These are phyloP conservation scores for Amphichorda felina DNA, from an alignment of 2,329 filamentous ascomycete genomes.

Conservation along the genomic window DNA sequence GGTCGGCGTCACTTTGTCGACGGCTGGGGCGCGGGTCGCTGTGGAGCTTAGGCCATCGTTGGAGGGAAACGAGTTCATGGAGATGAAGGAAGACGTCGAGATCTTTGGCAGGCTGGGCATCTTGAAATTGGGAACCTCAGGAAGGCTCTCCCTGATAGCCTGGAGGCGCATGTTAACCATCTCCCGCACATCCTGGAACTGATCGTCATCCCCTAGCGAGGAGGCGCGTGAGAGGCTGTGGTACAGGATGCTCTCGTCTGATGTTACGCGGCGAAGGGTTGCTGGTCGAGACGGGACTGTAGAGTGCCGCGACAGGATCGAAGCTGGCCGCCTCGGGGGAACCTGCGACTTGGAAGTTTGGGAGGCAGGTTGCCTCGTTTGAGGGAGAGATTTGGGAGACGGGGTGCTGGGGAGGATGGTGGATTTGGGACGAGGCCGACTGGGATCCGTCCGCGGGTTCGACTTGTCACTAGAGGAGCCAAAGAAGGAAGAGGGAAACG, in stretches of 20 bases:
- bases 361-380: not conserved
- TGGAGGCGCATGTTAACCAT: slow-evolving; percentile 85
- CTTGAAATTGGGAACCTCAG: slow-evolving; percentile 68
- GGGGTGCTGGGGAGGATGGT: not conserved
- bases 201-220: slow-evolving; percentile 71
- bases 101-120: slow-evolving; percentile 52
- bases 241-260: slow-evolving; percentile 66
- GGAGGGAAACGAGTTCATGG: slow-evolving; percentile 17
- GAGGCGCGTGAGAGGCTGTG: slow-evolving; percentile 67
- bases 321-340: not conserved
- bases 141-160: slow-evolving; percentile 78
- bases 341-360: not conserved
- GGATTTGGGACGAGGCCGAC: not conserved
- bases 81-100: slow-evolving; percentile 18
- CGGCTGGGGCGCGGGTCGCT: not conserved
- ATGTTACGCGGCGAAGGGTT: slow-evolving; percentile 20
- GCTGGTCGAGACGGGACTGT: slow-evolving; percentile 9
- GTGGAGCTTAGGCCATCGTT: slow-evolving; percentile 8
- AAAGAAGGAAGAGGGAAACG: slow-evolving; percentile 28
- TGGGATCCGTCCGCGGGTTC: no score
- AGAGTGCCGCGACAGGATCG: not conserved
- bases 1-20: slow-evolving; percentile 4
- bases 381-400: not conserved
- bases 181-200: slow-evolving; percentile 68
- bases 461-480: slow-evolving; percentile 10